Evolutionary conservation across 805 yeast genomes (phyloP).

Genomic region (Lachancea meyersii): DNA sequence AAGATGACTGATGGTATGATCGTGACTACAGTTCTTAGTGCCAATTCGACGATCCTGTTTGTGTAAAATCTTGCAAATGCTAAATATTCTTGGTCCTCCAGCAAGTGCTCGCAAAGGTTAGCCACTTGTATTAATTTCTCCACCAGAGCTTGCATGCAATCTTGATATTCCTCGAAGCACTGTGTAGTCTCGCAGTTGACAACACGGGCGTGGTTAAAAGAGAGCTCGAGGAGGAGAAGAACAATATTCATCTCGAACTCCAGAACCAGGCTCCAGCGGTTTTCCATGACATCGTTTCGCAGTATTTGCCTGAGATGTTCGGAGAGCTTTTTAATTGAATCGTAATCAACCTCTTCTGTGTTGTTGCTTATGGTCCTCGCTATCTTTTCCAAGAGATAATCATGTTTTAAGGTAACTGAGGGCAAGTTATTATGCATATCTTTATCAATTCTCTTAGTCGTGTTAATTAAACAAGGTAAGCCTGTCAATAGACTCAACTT

Average conservation of each 20-base stretch:
- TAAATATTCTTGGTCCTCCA: constrained; percentile 11
- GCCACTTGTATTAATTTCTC: constrained; percentile 18
- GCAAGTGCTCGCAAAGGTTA: constrained; percentile 17
- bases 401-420: background rate
- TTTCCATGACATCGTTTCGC: constrained; percentile 8
- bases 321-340: constrained; percentile 8
- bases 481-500: constrained; percentile 27
- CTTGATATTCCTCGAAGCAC: constrained; percentile 13
- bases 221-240: constrained; percentile 18
- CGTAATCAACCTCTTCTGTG: constrained; percentile 11
- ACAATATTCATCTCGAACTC: constrained; percentile 22
- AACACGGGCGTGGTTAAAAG: constrained; percentile 21
- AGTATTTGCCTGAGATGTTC: constrained; percentile 12
- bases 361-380: constrained; percentile 3
- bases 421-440: background rate
- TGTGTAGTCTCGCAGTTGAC: constrained; percentile 18
- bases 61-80: constrained; percentile 23
- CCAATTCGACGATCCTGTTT: constrained; percentile 27
- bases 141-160: constrained; percentile 14
- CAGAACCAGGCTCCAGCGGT: constrained; percentile 7
- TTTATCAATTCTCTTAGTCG: constrained; percentile 14
- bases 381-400: constrained; percentile 5
- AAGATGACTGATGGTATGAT: constrained; percentile 26
- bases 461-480: constrained; percentile 25
- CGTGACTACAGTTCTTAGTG: constrained; percentile 21